Base-by-base conservation (phyloP, 352 stramenopile genomes). In the Albugo candida region DNA sequence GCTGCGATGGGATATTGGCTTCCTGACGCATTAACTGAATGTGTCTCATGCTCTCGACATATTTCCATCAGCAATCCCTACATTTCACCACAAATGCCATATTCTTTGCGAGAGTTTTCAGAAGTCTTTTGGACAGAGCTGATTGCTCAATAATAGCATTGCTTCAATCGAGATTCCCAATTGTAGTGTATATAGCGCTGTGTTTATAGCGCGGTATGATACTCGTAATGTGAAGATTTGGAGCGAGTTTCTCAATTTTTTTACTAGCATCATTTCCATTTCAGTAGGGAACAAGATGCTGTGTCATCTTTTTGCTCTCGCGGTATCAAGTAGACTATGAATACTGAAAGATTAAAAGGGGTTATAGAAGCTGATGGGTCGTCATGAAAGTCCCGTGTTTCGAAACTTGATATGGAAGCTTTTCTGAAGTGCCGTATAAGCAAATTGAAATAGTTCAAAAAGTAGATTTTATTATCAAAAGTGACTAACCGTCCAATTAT, bases 351-450 rank as follows among this genome's bases (percentile, higher is more conserved):
- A 13, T 52, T 38, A n/a, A 1, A 31, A 54, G 41, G 1, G 2
- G 49, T 48, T 43, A 19, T 57, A 89, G 76, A 60, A 89, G 51
- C 17, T 88, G 67, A 39, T 92, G 79, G 8, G 79, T 89, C 0
- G 79, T 89, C 18, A 92, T 54, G 16, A 92, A 52, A 36, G 82
- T 72, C 13, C 54, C 55, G 5, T 21, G 18, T 36, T 45, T 43
- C 11, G 58, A 53, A 16, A 57, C 47, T 36, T 56, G 58, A 13
- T 46, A 63, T 18, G 56, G 60, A 8, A 89, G 54, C 43, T 83
- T n/a, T 56, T 68, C 70, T 82, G 21, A 44, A 54, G 19, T 49
- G 57, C 41, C 50, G 17, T 13, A 48, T 36, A 38, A 55, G 6
- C 36, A 43, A 47, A 41, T 31, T 37, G 52, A 11, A 45, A 27